Conservation (phyloP, 179 eudicot species). For the Beta corolliflora region DNA sequence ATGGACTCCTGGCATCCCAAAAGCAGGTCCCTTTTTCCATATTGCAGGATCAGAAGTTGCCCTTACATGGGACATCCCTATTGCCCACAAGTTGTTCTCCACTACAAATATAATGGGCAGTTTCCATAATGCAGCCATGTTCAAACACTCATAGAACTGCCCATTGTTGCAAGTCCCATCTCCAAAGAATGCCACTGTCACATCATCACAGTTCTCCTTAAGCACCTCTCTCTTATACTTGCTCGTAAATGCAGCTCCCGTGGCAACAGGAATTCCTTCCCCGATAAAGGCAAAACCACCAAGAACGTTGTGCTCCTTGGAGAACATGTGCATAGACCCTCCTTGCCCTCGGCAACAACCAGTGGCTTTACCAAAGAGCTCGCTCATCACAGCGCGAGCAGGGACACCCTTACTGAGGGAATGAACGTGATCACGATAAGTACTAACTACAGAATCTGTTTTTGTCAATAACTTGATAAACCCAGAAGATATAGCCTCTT, state of each 20-base stretch:
- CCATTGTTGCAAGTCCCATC: conserved; percentile 95
- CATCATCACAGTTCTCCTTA: conserved; percentile 76
- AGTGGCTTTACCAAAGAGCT: conserved; percentile 89
- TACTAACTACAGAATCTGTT: conserved; percentile 68
- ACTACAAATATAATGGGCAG: conserved; percentile 91
- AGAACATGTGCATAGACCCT: conserved; percentile 98
- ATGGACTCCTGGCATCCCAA: conserved; percentile 93
- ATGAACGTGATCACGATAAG: conserved; percentile 96
- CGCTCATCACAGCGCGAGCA: conserved; percentile 86
- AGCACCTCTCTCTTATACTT: conserved; percentile 76
- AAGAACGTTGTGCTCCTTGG: conserved; percentile 80
- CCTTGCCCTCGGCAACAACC: conserved; percentile 98
- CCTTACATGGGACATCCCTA: conserved; percentile 96
- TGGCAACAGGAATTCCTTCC: conserved; percentile 93
- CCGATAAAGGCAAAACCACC: conserved; percentile 98
- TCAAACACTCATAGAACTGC: conserved; percentile 93
- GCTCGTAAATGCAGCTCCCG: conserved; percentile 86
- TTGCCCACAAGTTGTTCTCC: conserved; percentile 96
- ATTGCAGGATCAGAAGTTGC: conserved; percentile 85
- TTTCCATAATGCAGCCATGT: conserved; percentile 97
- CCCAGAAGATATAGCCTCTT: conserved; percentile 95
- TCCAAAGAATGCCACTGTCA: conserved; percentile 86
- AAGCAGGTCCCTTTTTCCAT: conserved; percentile 95
- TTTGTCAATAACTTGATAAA: conserved; percentile 85
- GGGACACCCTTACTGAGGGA: conserved; percentile 92